A percentile compares a stretch with the other conserved stretches of the same genome.
Evolutionary conservation across 1,284 basidiomycete genomes (phyloP).

Genomic region (Thelephora terrestris): DNA sequence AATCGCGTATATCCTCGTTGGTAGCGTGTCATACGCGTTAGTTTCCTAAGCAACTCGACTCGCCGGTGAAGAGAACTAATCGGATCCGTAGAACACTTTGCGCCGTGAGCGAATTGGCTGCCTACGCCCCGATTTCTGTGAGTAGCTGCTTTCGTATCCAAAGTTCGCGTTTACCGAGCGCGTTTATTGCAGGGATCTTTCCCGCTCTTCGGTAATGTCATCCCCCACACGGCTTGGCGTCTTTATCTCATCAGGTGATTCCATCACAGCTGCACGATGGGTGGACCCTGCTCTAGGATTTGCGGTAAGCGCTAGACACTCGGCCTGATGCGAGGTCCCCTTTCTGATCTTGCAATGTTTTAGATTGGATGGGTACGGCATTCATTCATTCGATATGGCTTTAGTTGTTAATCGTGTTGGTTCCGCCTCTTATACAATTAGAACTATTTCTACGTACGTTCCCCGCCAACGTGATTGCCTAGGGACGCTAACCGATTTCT

Average conservation of each 20-base stretch:
- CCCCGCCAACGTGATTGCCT: neutral
- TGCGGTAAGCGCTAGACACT: conserved; percentile 6
- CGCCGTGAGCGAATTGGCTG: conserved; percentile 11
- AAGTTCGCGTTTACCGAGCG: too few relatives aligned
- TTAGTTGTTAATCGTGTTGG: neutral
- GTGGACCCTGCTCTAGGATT: conserved; percentile 14
- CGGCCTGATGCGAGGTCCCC: neutral
- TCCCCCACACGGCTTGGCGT: neutral
- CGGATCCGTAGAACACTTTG: conserved; percentile 45
- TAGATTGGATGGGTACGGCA: conserved; percentile 13
- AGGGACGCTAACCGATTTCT: neutral
- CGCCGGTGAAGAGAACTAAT: conserved; percentile 57
- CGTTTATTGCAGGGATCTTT: neutral
- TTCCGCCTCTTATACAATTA: neutral
- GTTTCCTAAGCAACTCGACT: neutral
- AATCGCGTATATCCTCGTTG: conserved; percentile 50
- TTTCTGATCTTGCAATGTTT: neutral
- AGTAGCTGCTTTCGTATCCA: too few relatives aligned
- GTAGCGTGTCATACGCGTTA: conserved; percentile 50
- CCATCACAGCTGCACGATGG: conserved; percentile 11
- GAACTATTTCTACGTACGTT: conserved; percentile 13
- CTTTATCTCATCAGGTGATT: neutral
- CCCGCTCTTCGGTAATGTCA: neutral
- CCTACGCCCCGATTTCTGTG: conserved; percentile 10
- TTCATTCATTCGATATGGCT: neutral